These are phyloP conservation scores for Fomitopsis pulvina DNA, from an alignment of 768 basidiomycete genomes.

Conservation along the genomic window DNA sequence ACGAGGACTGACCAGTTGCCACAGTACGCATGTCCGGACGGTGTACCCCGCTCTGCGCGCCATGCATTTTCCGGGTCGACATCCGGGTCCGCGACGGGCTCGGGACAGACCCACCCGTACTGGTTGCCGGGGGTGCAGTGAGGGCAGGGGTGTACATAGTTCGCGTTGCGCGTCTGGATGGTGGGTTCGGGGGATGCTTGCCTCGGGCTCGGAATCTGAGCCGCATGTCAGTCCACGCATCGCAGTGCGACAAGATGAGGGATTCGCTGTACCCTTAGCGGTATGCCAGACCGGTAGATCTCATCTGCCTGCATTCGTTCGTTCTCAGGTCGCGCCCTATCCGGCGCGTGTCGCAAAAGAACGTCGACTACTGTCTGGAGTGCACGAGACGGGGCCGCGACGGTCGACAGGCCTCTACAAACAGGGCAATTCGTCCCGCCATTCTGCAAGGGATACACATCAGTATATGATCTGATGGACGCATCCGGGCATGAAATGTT, in stretches of 20 bases:
- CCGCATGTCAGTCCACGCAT: neutral
- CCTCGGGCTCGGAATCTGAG: conserved; percentile 70
- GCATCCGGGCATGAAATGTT: neutral
- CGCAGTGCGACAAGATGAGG: conserved; percentile 9
- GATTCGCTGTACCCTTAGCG: conserved; percentile 49
- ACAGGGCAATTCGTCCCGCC: conserved; percentile 82
- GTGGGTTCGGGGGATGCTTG: conserved; percentile 74
- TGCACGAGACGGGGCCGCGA: conserved; percentile 65
- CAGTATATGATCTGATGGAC: neutral
- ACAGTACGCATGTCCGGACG: conserved; percentile 75
- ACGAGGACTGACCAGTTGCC: conserved; percentile 66
- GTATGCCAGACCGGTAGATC: conserved; percentile 55
- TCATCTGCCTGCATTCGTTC: conserved; percentile 82
- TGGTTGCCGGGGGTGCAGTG: conserved; percentile 66
- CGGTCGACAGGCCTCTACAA: conserved; percentile 64
- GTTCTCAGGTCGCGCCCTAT: conserved; percentile 56
- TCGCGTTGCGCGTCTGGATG: conserved; percentile 52
- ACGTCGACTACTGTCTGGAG: conserved; percentile 69
- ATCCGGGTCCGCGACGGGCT: conserved; percentile 68
- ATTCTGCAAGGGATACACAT: conserved; percentile 43
- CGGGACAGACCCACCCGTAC: conserved; percentile 77
- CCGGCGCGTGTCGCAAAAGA: conserved; percentile 64
- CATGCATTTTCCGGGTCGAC: conserved; percentile 67
- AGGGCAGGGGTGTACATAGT: conserved; percentile 73
- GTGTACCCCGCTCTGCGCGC: conserved; percentile 69